Evolutionary conservation across 352 stramenopile genomes (phyloP), one percentile per base, ranked within the genome.

Genomic region (Pythium utonaiense): DNA sequence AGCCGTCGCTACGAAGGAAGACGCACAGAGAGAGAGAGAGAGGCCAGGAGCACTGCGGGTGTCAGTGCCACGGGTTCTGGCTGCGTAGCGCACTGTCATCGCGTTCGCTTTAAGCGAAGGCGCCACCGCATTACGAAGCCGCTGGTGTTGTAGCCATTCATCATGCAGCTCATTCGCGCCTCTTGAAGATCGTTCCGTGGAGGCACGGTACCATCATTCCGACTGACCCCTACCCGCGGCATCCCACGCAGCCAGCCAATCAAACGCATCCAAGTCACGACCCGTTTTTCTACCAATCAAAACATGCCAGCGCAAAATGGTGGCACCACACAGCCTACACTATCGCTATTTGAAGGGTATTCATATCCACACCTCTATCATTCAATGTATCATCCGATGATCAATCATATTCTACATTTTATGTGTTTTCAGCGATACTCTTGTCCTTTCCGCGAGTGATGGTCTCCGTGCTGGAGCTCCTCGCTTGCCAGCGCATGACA

Each of bases 251-350:
- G 19, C 13, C 14, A 25, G 17, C 64, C 64, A 71, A 71, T 71
- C 58, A 62, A 1, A 60, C 31, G 3, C 14, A 17, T 64, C 62
- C 58, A 67, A 74, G 62, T 60, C 69, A 70, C 21, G 47, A 5
- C 14, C 0, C 2, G 14, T n/a, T 41, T 74, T 75, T 74, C 55
- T 33, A 27, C 78, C 78, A 88, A 88, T 86, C 62, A 70, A 6
- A 45, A 41, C 14, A 3, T 83, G 78, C 64, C 78, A 88, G 60
- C 54, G 76, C 78, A 80, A 80, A 70, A 65, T 44, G 28, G 60
- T 22, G 6, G 17, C 40, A 33, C 14, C 48, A 31, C 1, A 7
- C 10, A 13, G 5, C 17, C 24, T n/a, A 1, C 28, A 0, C 1
- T 30, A 61, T 58, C 47, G 9, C 12, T 33, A 58, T 40, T 22